Evolutionary conservation across 441 rosid genomes (phyloP).

Genomic region (Bocquillonia castaneifolia): DNA sequence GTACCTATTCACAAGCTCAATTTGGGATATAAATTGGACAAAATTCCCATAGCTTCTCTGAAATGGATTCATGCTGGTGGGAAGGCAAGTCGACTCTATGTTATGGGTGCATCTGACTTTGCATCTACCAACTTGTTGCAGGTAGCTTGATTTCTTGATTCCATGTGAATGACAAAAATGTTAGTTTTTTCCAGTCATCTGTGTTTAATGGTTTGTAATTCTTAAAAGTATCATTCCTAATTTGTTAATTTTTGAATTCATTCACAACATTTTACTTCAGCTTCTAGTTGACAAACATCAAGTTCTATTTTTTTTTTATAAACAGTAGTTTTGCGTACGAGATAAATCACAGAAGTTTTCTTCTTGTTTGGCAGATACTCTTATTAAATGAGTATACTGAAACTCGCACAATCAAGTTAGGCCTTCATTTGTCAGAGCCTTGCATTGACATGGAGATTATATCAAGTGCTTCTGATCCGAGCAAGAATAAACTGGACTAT

Average conservation of each 20-base stretch:
- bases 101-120: slow-evolving; percentile 50
- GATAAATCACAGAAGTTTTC: neutral
- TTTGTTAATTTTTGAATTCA: neutral
- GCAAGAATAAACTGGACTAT: slow-evolving; percentile 52
- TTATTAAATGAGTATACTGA: slow-evolving; percentile 73
- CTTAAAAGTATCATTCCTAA: neutral
- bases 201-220: neutral
- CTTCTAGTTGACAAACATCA: neutral
- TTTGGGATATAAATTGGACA: slow-evolving; percentile 75
- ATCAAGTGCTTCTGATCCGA: slow-evolving; percentile 49
- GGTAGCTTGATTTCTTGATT: slow-evolving; percentile 30
- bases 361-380: slow-evolving; percentile 48
- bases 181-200: neutral
- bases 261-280: neutral
- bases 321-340: neutral
- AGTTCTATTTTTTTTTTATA: neutral
- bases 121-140: slow-evolving; percentile 58
- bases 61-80: slow-evolving; percentile 73
- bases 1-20: slow-evolving; percentile 64
- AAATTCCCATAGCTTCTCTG: slow-evolving; percentile 57
- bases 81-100: slow-evolving; percentile 71
- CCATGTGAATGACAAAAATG: neutral
- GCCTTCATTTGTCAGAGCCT: slow-evolving; percentile 72
- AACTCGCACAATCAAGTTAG: slow-evolving; percentile 73
- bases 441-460: slow-evolving; percentile 71